Evolutionary conservation across 805 yeast species (phyloP), one percentile per base, ranked within the genome.

Genomic region (Candida anglica): DNA sequence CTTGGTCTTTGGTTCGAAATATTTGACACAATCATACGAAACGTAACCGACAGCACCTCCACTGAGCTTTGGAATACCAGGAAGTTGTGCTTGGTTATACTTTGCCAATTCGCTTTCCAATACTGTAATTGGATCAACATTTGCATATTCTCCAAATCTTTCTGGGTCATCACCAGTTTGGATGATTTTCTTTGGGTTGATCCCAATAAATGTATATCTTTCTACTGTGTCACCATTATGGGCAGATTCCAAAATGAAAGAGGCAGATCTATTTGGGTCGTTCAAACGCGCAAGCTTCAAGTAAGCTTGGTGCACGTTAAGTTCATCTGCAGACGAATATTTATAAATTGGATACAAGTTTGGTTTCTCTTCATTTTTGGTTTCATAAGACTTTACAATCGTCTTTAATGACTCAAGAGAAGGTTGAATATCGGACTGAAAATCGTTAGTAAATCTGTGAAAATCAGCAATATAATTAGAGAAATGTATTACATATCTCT

Each of bases 31-130:
- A 59, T 93, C 99, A 52, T 93, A 93, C 1, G 97, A 86, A 28
- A 93, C 79, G 55, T 88, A 93, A 2, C 99, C 99, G 35, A 91
- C 74, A 5, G 98, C 98, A 43, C 99, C 99, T 38, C 99, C 98
- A 47, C 89, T 81, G 38, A 88, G 65, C 42, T 73, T 76, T 10
- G 96, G 86, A 32, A 89, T 66, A 27, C 95, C 94, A 0, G 95
- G 94, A 32, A 86, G 63, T 46, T 75, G 79, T 2, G 89, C 86
- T 50, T 86, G 87, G 36, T 69, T 74, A 50, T 73, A 75, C 26
- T 68, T 58, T 7, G 66, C 58, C 64, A 93, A 69, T 54, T 91
- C 96, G 28, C 74, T 44, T 54, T 93, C 96, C 42, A 93, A 68
- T 3, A 83, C 52, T 2, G 62, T 56, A 40, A 93, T 69, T 1